Percentiles rank a stretch among this genome's conserved stretches.
These are phyloP conservation scores for Polysphondylium violaceum DNA, from an alignment of 78 protist species.

Conservation along the genomic window DNA sequence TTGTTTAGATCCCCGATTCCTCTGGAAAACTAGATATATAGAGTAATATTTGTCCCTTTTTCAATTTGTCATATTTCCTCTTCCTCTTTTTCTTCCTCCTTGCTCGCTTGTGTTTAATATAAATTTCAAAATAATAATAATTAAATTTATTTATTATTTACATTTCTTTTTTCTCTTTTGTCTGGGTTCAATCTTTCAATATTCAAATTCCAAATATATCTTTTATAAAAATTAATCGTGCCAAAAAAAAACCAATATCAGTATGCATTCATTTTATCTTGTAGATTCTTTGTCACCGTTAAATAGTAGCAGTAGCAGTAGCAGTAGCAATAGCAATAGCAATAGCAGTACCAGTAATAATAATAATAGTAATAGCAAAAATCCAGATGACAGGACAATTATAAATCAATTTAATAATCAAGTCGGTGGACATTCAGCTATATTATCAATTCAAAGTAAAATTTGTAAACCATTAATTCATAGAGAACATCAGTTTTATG, in stretches of 20 bases:
- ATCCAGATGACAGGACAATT: not conserved
- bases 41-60: too few species aligned
- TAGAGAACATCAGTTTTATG: constrained; percentile 54
- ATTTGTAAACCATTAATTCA: constrained; percentile 60
- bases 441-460: constrained; percentile 30
- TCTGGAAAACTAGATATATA: too few species aligned
- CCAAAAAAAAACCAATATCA: not conserved
- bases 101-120: too few species aligned
- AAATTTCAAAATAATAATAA: not conserved
- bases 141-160: not conserved
- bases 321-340: not conserved
- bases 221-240: not conserved
- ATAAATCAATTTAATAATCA: constrained; percentile 55
- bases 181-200: not conserved
- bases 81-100: too few species aligned
- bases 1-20: too few species aligned
- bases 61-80: too few species aligned
- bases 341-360: not conserved
- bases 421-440: constrained; percentile 77
- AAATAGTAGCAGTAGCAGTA: not conserved
- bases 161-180: not conserved
- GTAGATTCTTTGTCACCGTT: not conserved
- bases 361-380: not conserved
- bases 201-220: not conserved
- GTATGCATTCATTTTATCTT: constrained; percentile 26